A percentile compares a stretch with the other conserved stretches of the same genome.
Evolutionary conservation across 2,329 filamentous ascomycete genomes (phyloP).

Genomic region (Raffaelea arxii): DNA sequence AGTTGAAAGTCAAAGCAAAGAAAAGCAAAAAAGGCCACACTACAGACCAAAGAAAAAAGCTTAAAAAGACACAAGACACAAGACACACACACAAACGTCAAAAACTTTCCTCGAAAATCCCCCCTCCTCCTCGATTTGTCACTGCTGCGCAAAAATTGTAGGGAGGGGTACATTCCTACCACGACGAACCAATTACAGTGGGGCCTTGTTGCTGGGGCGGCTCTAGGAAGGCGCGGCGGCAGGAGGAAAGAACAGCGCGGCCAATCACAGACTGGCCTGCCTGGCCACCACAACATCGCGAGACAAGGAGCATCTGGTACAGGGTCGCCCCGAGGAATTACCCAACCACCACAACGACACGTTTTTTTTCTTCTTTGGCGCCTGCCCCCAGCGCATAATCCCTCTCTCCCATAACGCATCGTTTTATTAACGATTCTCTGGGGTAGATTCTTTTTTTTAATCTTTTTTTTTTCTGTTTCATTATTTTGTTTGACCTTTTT

Average conservation of each 20-base stretch:
- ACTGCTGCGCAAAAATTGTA: not conserved
- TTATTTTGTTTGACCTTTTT: not conserved
- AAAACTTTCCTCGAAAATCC: not conserved
- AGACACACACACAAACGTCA: not conserved
- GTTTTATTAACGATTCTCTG: too few species aligned
- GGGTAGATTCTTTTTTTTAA: too few species aligned
- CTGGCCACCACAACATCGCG: slow-evolving; percentile 29
- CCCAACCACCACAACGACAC: slow-evolving; percentile 3
- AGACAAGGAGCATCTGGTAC: slow-evolving; percentile 11
- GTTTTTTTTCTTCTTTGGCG: not conserved
- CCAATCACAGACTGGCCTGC: slow-evolving; percentile 24
- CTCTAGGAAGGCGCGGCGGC: slow-evolving; percentile 22
- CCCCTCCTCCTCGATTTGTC: too few species aligned
- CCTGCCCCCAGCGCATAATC: not conserved
- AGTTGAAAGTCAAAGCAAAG: not conserved
- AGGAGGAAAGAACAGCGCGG: slow-evolving; percentile 10
- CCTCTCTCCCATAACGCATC: not conserved
- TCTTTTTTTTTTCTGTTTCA: too few species aligned
- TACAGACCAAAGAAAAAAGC: not conserved
- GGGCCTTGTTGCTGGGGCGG: slow-evolving; percentile 20
- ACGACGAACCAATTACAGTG: slow-evolving; percentile 5
- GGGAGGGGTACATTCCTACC: not conserved
- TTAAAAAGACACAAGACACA: not conserved
- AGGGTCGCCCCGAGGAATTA: not conserved
- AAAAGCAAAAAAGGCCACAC: not conserved